Conservation (phyloP, 495 filamentous ascomycete species). For the Hypoxylon fuscum region DNA sequence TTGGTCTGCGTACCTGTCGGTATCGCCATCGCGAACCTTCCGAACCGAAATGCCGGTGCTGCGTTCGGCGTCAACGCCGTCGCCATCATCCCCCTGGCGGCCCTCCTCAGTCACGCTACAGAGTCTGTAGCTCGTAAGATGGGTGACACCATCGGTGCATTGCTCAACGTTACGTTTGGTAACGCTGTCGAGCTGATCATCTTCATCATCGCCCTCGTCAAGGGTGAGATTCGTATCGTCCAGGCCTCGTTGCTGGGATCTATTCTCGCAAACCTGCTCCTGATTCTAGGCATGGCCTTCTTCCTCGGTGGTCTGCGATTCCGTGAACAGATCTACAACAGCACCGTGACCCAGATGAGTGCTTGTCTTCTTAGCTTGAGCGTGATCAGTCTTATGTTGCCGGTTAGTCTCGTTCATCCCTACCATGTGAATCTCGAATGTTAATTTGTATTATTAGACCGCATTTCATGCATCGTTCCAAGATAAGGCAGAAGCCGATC, state of each 20-base stretch:
- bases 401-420: constrained; percentile 32
- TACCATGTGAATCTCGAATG: not conserved
- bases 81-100: constrained; percentile 84
- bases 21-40: constrained; percentile 68
- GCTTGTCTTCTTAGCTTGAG: constrained; percentile 89
- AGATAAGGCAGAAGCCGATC: constrained; percentile 63
- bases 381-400: constrained; percentile 76
- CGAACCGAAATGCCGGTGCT: constrained; percentile 43
- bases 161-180: constrained; percentile 88
- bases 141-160: constrained; percentile 81
- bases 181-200: constrained; percentile 93
- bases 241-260: constrained; percentile 89
- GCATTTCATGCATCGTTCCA: constrained; percentile 47
- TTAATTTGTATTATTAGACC: constrained; percentile 58
- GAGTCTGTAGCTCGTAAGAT: constrained; percentile 79
- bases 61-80: constrained; percentile 84
- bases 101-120: constrained; percentile 82
- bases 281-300: constrained; percentile 93
- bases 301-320: constrained; percentile 85
- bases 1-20: constrained; percentile 83
- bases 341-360: constrained; percentile 93
- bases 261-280: constrained; percentile 84
- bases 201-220: constrained; percentile 76
- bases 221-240: constrained; percentile 87
- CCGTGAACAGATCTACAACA: constrained; percentile 95